Percentiles rank a stretch among this genome's conserved stretches.
phyloP scores from a whole-genome alignment of 1,139 yeast species.

The Suhomyces terraborum region DNA sequence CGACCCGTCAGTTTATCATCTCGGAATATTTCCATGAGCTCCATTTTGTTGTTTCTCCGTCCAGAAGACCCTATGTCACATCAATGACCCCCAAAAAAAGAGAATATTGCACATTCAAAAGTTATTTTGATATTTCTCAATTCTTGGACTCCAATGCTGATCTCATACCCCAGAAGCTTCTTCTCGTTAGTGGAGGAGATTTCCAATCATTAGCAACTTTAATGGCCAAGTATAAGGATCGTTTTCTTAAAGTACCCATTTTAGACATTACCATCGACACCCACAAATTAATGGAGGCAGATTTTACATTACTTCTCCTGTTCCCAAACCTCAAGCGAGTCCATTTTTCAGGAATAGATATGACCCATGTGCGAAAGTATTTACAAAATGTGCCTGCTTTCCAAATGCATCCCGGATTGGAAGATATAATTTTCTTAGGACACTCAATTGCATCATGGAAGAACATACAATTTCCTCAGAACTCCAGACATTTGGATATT shows the following conservation, averaged over 20 bases:
- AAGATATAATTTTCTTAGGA: slow-evolving; percentile 34
- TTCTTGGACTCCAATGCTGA: slow-evolving; percentile 31
- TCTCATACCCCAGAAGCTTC: slow-evolving; percentile 29
- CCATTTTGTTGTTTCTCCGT: slow-evolving; percentile 38
- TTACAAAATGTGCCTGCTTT: slow-evolving; percentile 8
- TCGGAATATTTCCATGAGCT: slow-evolving; percentile 33
- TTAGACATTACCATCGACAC: slow-evolving; percentile 34
- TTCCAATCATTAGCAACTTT: slow-evolving; percentile 31
- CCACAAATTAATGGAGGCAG: slow-evolving; percentile 23
- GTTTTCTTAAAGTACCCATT: slow-evolving; percentile 20
- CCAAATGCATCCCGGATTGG: slow-evolving; percentile 18
- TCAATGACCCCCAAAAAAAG: slow-evolving; percentile 18
- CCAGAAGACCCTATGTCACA: slow-evolving; percentile 31
- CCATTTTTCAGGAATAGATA: slow-evolving; percentile 31
- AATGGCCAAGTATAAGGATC: slow-evolving; percentile 22
- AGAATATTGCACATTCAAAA: slow-evolving; percentile 29
- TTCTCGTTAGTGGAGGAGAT: slow-evolving; percentile 38
- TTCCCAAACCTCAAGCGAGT: slow-evolving; percentile 32
- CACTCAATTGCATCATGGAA: slow-evolving; percentile 37
- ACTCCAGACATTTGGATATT: slow-evolving; percentile 32
- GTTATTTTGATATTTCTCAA: slow-evolving; percentile 36
- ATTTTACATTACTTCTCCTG: slow-evolving; percentile 28
- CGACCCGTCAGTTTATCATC: slow-evolving; percentile 1
- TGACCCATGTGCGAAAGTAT: slow-evolving; percentile 16
- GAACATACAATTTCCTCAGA: slow-evolving; percentile 22